A percentile compares a stretch with the other conserved stretches of the same genome.
These are phyloP conservation scores for Wickerhamiella kazuoi DNA, from an alignment of 805 yeast species.

Conservation along the genomic window DNA sequence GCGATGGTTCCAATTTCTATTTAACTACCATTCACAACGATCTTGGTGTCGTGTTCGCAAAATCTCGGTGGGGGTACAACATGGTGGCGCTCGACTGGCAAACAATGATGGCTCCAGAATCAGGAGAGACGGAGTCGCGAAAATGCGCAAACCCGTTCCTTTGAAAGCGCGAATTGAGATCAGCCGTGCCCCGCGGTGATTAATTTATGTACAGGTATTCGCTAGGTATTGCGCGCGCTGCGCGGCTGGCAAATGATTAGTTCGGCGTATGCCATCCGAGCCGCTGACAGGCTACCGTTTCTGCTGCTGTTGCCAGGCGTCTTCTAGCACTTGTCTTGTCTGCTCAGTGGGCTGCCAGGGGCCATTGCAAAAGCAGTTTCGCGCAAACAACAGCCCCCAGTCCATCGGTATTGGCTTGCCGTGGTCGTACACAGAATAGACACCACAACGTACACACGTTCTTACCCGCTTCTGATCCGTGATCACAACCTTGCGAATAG, in stretches of 20 bases:
- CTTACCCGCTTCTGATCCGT: conserved; percentile 24
- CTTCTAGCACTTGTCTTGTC: not conserved
- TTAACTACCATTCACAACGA: conserved; percentile 79
- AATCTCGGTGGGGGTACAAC: conserved; percentile 48
- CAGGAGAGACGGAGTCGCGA: conserved; percentile 60
- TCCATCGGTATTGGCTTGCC: conserved; percentile 17
- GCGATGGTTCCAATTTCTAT: conserved; percentile 87
- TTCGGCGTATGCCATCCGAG: no score
- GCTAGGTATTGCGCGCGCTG: not conserved
- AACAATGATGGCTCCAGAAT: conserved; percentile 63
- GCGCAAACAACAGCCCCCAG: conserved; percentile 40
- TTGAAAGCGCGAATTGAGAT: no score
- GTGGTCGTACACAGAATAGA: conserved; percentile 25
- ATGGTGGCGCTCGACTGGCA: conserved; percentile 94
- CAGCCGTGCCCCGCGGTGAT: not conserved
- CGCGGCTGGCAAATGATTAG: no score
- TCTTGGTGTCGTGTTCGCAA: conserved; percentile 84
- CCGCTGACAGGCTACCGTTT: not conserved
- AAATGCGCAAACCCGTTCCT: conserved; percentile 79
- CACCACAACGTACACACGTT: conserved; percentile 39
- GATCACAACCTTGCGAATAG: conserved; percentile 22
- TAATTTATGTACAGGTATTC: not conserved
- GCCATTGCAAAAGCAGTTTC: conserved; percentile 66
- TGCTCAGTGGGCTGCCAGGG: conserved; percentile 30
- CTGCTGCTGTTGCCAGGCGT: not conserved